These are phyloP conservation scores for Candida lessepsii DNA, from an alignment of 805 yeast genomes.

Conservation along the genomic window DNA sequence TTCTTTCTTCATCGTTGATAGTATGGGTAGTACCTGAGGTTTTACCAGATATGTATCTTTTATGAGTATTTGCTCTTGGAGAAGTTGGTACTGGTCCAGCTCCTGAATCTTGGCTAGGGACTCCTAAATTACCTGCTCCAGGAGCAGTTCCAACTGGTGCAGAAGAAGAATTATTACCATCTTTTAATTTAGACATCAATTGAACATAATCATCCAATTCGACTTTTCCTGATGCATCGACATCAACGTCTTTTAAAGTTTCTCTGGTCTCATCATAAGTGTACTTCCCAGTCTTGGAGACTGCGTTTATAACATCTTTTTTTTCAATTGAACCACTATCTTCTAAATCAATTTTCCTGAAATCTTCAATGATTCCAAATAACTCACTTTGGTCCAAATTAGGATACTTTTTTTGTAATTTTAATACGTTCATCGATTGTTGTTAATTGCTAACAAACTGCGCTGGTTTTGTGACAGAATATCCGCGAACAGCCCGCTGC, in stretches of 20 bases:
- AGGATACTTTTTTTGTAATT: slow-evolving; percentile 75
- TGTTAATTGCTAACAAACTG: slow-evolving; percentile 4
- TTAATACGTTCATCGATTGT: slow-evolving; percentile 39
- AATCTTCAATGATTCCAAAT: slow-evolving; percentile 80
- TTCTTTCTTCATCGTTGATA: slow-evolving; percentile 93
- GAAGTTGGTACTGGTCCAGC: slow-evolving; percentile 14
- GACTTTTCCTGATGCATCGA: slow-evolving; percentile 96
- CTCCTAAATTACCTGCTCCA: slow-evolving; percentile 11
- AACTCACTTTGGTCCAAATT: slow-evolving; percentile 81
- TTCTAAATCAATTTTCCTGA: slow-evolving; percentile 78
- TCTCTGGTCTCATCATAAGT: slow-evolving; percentile 92
- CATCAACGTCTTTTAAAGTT: slow-evolving; percentile 83
- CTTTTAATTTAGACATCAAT: slow-evolving; percentile 77
- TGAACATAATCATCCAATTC: slow-evolving; percentile 93
- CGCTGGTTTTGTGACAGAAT: slow-evolving; percentile 2
- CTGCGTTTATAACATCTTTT: slow-evolving; percentile 81
- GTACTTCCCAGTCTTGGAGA: slow-evolving; percentile 75
- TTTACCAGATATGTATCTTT: slow-evolving; percentile 79
- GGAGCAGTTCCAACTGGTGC: not conserved
- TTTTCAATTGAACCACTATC: slow-evolving; percentile 96
- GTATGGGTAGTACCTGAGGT: slow-evolving; percentile 95
- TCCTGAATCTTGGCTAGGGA: slow-evolving; percentile 16
- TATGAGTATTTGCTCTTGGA: slow-evolving; percentile 45
- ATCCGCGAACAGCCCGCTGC: slow-evolving; percentile 5
- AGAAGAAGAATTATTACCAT: slow-evolving; percentile 20